phyloP scores from a whole-genome alignment of 768 basidiomycete genomes.

The Clathrus columnatus region DNA sequence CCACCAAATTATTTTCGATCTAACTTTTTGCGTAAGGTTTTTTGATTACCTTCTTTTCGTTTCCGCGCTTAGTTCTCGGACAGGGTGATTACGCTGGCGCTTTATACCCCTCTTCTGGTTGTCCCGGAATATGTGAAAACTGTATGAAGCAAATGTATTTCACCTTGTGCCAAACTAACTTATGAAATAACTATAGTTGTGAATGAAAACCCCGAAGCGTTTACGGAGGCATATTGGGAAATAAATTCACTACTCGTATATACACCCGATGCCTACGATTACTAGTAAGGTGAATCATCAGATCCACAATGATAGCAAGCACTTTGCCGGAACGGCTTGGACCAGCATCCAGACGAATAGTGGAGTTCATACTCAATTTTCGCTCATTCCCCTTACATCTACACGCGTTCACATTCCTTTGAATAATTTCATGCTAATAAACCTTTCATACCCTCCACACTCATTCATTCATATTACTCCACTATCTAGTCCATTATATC shows the following conservation, averaged over 20 bases:
- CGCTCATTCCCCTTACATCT: too few species aligned
- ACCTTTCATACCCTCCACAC: too few species aligned
- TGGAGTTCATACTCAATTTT: too few species aligned
- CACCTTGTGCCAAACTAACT: neutral
- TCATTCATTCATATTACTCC: too few species aligned
- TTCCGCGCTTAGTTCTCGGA: slow-evolving; percentile 1
- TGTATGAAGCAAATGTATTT: slow-evolving; percentile 31
- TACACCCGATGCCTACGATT: neutral
- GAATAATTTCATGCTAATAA: too few species aligned
- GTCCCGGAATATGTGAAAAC: slow-evolving; percentile 29
- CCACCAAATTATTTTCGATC: slow-evolving; percentile 48
- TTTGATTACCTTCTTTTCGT: neutral
- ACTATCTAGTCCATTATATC: too few species aligned
- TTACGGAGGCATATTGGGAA: slow-evolving; percentile 61
- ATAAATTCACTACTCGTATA: slow-evolving; percentile 55
- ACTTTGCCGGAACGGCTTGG: too few species aligned
- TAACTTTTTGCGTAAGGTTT: slow-evolving; percentile 46
- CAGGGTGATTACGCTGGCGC: slow-evolving; percentile 49
- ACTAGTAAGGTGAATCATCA: neutral
- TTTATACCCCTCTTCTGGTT: slow-evolving; percentile 33
- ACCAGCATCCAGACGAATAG: too few species aligned
- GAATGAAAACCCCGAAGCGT: slow-evolving; percentile 47
- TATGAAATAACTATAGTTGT: slow-evolving; percentile 34
- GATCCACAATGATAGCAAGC: neutral
- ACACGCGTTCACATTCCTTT: too few species aligned